Evolutionary conservation across 1,139 yeast species (phyloP).

Genomic region (Diutina mesorugosa): DNA sequence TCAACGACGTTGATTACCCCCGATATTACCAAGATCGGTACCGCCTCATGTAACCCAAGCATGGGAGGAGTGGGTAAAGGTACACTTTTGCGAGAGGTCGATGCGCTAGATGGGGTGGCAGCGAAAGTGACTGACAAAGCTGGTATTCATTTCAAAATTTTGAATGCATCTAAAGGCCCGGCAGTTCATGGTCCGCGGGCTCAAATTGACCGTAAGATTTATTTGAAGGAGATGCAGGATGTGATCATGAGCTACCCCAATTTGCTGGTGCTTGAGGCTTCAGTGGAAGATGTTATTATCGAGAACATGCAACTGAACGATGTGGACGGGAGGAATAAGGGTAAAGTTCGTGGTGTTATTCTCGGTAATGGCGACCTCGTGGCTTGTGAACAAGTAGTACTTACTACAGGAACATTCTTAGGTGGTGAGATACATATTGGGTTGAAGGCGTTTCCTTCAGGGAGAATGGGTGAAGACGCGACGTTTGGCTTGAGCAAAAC

Average conservation of each 20-base stretch:
- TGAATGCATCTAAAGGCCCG: constrained; percentile 84
- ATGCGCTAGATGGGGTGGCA: constrained; percentile 91
- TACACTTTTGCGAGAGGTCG: constrained; percentile 80
- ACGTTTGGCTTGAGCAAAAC: constrained; percentile 84
- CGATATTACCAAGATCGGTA: constrained; percentile 60
- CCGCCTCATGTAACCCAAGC: constrained; percentile 94
- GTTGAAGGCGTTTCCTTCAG: constrained; percentile 65
- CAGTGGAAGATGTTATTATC: constrained; percentile 76
- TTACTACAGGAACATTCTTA: constrained; percentile 92
- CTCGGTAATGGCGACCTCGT: constrained; percentile 54
- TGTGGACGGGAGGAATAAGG: constrained; percentile 22
- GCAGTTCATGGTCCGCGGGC: constrained; percentile 99
- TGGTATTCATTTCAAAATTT: constrained; percentile 81
- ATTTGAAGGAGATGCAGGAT: constrained; percentile 68
- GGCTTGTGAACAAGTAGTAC: constrained; percentile 55
- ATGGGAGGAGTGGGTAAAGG: constrained; percentile 99
- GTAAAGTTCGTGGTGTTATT: constrained; percentile 54
- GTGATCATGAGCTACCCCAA: constrained; percentile 48
- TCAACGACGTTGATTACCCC: constrained; percentile 73
- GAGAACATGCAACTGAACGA: constrained; percentile 9
- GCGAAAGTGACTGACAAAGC: constrained; percentile 78
- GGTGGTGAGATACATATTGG: constrained; percentile 96
- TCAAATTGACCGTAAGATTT: constrained; percentile 80
- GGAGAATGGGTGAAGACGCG: constrained; percentile 87
- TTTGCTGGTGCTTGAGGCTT: constrained; percentile 52